Base-by-base conservation (phyloP, 345 rosid genomes). In the Trapa incisa region DNA sequence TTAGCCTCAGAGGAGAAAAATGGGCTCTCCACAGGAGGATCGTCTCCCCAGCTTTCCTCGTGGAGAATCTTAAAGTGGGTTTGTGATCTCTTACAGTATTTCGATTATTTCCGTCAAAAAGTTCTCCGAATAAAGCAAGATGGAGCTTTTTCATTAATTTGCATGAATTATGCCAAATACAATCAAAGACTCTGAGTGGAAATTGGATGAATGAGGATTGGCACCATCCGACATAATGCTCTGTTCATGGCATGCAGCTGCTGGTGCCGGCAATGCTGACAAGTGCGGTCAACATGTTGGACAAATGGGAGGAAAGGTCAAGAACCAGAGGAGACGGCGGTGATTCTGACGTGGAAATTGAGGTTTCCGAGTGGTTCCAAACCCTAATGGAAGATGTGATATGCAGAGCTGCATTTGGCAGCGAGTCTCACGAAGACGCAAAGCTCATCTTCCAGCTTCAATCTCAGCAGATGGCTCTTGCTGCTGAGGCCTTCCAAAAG, bases 1-100 rank as follows among this genome's bases (percentile, higher is more conserved):
- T 84, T 4, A 78, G 90, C 15, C 86, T 84, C 64, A 83, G 87
- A 68, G 97, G 94, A 8, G 77, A 73, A 37, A 88, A 90, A 68
- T 90, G 96, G 97, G 80, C 81, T 72, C 84, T 78, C 69, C 98
- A 83, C 64, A 76, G 92, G 37, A 83, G 76, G 75, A 85, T 87
- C 71, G 83, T 88, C 12, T 73, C 86, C 3, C 94, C 94, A 4
- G 87, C 87, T 47, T 88, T 88, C 77, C 87, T 85, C 14, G 79
- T 84, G 82, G 94, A 93, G 66, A 88, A 88, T 82, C 91, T 88
- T 71, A 88, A 88, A 80, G 97, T 88, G 69, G 35, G 65, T 45
- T 10, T 13, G 29, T 22, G 29, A 22, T 22, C 29, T 22, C 29
- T 22, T 22, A 22, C 29, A 22, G 29, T 22, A 22, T 22, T 22